Conservation (phyloP, 331 rosid genomes). For the Malus hybrid region DNA sequence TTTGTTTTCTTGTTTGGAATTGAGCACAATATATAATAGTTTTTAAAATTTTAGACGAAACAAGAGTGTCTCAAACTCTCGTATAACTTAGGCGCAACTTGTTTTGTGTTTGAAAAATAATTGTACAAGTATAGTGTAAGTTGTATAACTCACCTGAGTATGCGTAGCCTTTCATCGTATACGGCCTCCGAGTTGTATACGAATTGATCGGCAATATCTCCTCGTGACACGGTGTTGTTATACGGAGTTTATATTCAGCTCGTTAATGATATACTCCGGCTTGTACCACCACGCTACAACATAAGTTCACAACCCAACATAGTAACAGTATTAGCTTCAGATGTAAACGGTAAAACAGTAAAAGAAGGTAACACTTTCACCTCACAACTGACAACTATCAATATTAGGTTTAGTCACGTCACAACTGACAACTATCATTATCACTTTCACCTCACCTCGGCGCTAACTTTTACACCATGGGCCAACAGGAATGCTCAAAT, state of each 20-base stretch:
- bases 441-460: too few relatives aligned
- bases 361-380: background rate
- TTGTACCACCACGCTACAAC: conserved; percentile 88
- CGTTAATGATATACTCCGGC: conserved; percentile 74
- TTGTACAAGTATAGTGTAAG: too few relatives aligned
- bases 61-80: too few relatives aligned
- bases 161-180: conserved; percentile 61
- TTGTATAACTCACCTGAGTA: conserved; percentile 51
- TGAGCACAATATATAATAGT: too few relatives aligned
- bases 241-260: conserved; percentile 75
- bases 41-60: too few relatives aligned
- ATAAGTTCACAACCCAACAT: background rate
- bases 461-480: background rate
- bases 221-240: conserved; percentile 76
- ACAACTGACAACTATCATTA: too few relatives aligned
- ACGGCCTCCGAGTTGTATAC: conserved; percentile 57
- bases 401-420: too few relatives aligned
- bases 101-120: background rate
- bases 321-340: background rate
- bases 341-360: background rate
- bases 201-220: conserved; percentile 67
- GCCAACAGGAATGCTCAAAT: background rate
- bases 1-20: too few relatives aligned
- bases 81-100: too few relatives aligned
- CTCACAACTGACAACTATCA: too few relatives aligned